Conservation (phyloP, 2,329 filamentous ascomycete species). For the Pyrenophora seminiperda region DNA sequence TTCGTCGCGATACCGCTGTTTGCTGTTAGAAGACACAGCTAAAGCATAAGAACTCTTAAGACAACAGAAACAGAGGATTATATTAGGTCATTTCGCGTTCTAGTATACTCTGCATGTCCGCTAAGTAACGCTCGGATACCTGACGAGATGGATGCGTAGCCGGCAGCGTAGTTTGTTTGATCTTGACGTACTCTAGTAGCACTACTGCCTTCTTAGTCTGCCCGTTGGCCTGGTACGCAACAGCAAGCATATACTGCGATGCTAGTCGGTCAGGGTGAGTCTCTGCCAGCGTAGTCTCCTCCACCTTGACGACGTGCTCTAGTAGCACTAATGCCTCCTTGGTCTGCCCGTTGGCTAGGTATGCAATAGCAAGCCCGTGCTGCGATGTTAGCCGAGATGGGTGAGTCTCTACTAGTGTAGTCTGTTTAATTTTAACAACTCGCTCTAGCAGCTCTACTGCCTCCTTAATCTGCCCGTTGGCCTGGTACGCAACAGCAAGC, state of each 20-base stretch:
- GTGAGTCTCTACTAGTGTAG: conserved; percentile 10
- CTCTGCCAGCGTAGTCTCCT: neutral
- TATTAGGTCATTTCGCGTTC: too few species aligned
- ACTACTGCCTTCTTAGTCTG: conserved; percentile 7
- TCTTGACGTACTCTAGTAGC: conserved; percentile 4
- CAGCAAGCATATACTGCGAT: conserved; percentile 10
- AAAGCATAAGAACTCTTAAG: too few species aligned
- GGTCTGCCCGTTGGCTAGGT: conserved; percentile 4
- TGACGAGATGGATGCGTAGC: conserved; percentile 1
- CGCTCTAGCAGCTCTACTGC: conserved; percentile 16
- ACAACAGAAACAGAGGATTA: too few species aligned
- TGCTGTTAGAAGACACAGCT: too few species aligned
- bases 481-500: conserved; percentile 1
- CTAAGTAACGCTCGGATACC: too few species aligned
- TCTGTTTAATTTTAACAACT: conserved; percentile 5
- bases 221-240: conserved; percentile 9
- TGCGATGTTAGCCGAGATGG: conserved; percentile 8
- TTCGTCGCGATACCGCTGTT: conserved; percentile 62
- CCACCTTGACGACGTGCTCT: conserved; percentile 10
- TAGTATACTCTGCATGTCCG: too few species aligned
- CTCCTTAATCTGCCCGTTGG: conserved; percentile 7
- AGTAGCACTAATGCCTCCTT: conserved; percentile 11
- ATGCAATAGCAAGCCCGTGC: conserved; percentile 7
- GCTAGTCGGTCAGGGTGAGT: conserved; percentile 1
- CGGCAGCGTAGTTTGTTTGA: too few species aligned